Evolutionary conservation across 176 grass and related monocot species (phyloP).

Genomic region (Eragrostis curvula): DNA sequence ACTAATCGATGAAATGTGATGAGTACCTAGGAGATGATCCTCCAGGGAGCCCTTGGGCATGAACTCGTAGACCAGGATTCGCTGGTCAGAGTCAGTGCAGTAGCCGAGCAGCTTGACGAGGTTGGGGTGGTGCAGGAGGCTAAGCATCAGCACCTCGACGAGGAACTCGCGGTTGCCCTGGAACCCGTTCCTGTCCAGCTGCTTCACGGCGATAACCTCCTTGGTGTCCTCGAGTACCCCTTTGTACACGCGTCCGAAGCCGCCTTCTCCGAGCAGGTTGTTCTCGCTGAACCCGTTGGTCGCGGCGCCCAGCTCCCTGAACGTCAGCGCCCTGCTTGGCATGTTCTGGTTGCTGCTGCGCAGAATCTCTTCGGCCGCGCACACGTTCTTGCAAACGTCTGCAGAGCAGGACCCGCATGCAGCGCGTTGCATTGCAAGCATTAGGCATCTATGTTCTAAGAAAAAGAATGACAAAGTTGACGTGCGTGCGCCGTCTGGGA

Average conservation of each 20-base stretch:
- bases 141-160: constrained; percentile 86
- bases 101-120: constrained; percentile 82
- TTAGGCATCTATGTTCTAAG: background rate
- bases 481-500: too few relatives aligned
- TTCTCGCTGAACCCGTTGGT: constrained; percentile 62
- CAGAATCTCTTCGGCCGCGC: constrained; percentile 68
- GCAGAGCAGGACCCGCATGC: too few relatives aligned
- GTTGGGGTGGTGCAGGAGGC: constrained; percentile 76
- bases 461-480: too few relatives aligned
- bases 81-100: constrained; percentile 67
- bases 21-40: constrained; percentile 71
- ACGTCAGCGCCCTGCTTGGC: constrained; percentile 67
- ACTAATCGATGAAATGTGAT: background rate
- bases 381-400: constrained; percentile 59
- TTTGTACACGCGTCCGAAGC: constrained; percentile 84
- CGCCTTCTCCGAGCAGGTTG: constrained; percentile 84
- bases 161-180: constrained; percentile 93
- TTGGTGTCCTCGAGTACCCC: constrained; percentile 58
- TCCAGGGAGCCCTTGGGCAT: constrained; percentile 76
- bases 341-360: constrained; percentile 68
- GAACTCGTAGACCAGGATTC: constrained; percentile 85
- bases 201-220: constrained; percentile 73
- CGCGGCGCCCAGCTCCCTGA: constrained; percentile 51
- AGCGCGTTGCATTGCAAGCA: too few relatives aligned
- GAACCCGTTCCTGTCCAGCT: constrained; percentile 69